phyloP scores from a whole-genome alignment of 768 basidiomycete genomes.

The Lactarius hatsudake region DNA sequence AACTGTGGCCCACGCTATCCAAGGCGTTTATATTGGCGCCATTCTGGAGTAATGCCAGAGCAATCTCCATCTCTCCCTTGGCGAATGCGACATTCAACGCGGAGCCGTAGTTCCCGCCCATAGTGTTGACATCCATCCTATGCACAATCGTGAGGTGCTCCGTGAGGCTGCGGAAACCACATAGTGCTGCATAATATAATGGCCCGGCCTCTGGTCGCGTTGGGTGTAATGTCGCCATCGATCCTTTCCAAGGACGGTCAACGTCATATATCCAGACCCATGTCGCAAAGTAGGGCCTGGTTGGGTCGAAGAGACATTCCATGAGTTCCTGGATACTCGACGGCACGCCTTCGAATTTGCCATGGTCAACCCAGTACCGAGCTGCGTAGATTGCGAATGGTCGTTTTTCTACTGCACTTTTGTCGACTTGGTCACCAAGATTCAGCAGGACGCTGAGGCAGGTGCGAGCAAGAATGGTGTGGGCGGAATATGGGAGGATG shows the following conservation, averaged over 20 bases:
- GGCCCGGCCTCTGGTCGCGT: not conserved
- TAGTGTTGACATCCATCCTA: not conserved
- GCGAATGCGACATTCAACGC: not conserved
- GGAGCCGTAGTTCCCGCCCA: not conserved
- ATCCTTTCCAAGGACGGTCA: slow-evolving; percentile 1
- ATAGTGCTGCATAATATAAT: slow-evolving; percentile 10
- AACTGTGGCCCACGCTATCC: not conserved
- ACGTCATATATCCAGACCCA: slow-evolving; percentile 15
- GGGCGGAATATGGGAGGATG: not conserved
- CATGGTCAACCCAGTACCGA: slow-evolving; percentile 9
- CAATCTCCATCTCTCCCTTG: not conserved
- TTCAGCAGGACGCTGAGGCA: slow-evolving; percentile 4
- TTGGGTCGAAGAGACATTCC: not conserved
- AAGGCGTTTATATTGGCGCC: not conserved
- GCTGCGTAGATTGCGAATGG: slow-evolving; percentile 14
- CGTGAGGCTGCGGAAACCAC: not conserved
- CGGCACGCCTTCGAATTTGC: not conserved
- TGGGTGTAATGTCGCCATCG: not conserved
- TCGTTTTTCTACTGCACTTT: not conserved
- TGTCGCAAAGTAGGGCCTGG: not conserved
- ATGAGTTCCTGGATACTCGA: not conserved
- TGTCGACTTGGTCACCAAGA: not conserved
- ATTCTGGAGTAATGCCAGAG: not conserved
- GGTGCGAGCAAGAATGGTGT: not conserved
- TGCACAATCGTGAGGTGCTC: not conserved